Evolutionary conservation across 768 basidiomycete genomes (phyloP), one percentile per base, ranked within the genome.

Genomic region (Leccinellum luteum): DNA sequence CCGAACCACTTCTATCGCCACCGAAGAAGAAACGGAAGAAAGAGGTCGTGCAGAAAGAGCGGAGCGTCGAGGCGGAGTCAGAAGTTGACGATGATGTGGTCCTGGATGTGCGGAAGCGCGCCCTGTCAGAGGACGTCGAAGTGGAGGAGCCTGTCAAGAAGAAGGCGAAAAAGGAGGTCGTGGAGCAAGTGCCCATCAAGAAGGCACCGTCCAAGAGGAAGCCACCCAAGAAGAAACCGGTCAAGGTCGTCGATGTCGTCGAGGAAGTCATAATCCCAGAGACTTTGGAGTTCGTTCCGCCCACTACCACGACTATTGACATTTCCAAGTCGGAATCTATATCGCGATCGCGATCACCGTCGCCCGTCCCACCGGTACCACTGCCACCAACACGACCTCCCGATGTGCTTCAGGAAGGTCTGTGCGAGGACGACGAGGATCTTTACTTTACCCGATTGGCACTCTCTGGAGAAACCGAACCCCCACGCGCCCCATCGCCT

Each of bases 391-490:
- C 64, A 51, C 77, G 77, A 1, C 82, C 81, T 14, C 79, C 79
- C 14, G 82, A 89, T 68, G 80, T 80, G 1, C 69, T 86, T 32
- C 73, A 73, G 3, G 73, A 78, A 30, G 89, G 82, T 3, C 64
- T 92, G 13, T 89, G 89, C 61, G 81, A 86, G 35, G 94, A 96
- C 68, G 94, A 95, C 63, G 94, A 97, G 70, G 94, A 97, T 68
- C 69, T 90, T 15, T 96, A 89, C 73, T 94, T 86, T 71, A 79
- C 85, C 54, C 85, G 82, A 60, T 55, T 69, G 52, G 68, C 57
- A 35, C 65, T 68, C 49, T 69, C 67, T 4, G 65, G 69, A 23
- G 65, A 72, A 15, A 61, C 59, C 4, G 66, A 67, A n/a, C 59
- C 65, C 21, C 52, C 63, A 60, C 57, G 65, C 59, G 35, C 63